A percentile compares a stretch with the other conserved stretches of the same genome.
Evolutionary conservation across 2,329 filamentous ascomycete species (phyloP).

Genomic region (Lojkania enalia): DNA sequence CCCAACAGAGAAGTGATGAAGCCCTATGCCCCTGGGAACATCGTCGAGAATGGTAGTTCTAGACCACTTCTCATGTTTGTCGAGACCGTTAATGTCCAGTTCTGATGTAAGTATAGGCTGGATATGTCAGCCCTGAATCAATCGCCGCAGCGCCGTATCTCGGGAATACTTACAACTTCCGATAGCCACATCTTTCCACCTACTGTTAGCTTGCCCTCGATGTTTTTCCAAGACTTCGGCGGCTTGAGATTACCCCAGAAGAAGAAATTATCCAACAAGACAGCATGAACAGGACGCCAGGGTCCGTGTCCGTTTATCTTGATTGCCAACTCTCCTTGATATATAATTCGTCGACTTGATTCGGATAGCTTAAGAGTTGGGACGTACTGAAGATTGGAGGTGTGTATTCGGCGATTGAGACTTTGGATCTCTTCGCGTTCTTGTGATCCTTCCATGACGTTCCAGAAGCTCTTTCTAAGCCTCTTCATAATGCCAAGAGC

Average conservation of each 20-base stretch:
- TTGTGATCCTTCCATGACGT: slow-evolving; percentile 20
- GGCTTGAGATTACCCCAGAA: slow-evolving; percentile 35
- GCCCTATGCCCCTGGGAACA: slow-evolving; percentile 25
- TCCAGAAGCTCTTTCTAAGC: slow-evolving; percentile 15
- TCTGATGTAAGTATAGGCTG: slow-evolving; percentile 25
- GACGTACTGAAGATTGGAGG: slow-evolving; percentile 18
- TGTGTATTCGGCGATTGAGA: slow-evolving; percentile 28
- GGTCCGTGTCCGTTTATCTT: slow-evolving; percentile 33
- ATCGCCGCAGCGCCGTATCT: background rate
- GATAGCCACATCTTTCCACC: slow-evolving; percentile 16
- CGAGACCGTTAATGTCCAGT: slow-evolving; percentile 17
- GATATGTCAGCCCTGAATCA: slow-evolving; percentile 6
- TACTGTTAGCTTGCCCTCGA: slow-evolving; percentile 2
- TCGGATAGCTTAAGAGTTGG: slow-evolving; percentile 23
- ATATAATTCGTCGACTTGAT: slow-evolving; percentile 19
- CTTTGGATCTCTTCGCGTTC: slow-evolving; percentile 27
- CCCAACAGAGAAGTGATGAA: slow-evolving; percentile 27
- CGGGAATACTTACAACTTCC: slow-evolving; percentile 21
- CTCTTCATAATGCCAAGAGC: slow-evolving; percentile 19
- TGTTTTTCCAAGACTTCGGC: slow-evolving; percentile 15
- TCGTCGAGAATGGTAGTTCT: slow-evolving; percentile 34
- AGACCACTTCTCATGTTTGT: slow-evolving; percentile 21
- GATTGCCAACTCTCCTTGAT: slow-evolving; percentile 32
- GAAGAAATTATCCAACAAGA: slow-evolving; percentile 35
- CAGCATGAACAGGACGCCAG: slow-evolving; percentile 34